Base-by-base conservation (phyloP, 768 basidiomycete species). In the Pleurotus salmoneostramineus region DNA sequence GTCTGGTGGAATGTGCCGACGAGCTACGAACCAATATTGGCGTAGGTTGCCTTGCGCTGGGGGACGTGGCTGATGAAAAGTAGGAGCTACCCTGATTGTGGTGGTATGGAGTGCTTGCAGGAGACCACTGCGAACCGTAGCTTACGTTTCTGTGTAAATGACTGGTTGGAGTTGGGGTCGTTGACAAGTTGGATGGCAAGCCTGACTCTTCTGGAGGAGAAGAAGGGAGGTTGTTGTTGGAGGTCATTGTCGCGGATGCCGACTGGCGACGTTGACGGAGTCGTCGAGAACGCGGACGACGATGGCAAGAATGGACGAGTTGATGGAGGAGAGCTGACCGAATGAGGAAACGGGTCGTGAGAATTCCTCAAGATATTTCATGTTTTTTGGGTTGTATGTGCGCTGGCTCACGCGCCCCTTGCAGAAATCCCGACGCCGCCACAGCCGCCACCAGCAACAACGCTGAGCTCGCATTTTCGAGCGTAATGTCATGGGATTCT, bases 21-120 rank as follows among this genome's bases (percentile, higher is more conserved):
- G 80, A 74, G 58, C 73, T 83, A 44, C 84, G 73, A 35, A 77
- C 67, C 17, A 77, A 71, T 44, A 76, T 78, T 14, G 73, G 79
- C 2, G 75, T 60, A 34, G 72, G 69, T 50, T 74, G 68, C 44
- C 74, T 76, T 34, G 78, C 74, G 8, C 77, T 66, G 8, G 77
- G 71, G n/a, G 85, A 80, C 33, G 78, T 69, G 8, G 73, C 63
- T 10, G 74, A 63, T 17, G 81, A 71, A 60, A 81, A 84, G 68
- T 88, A 88, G 6, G 88, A 88, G 14, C 87, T 84, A 56, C 86
- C 89, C 63, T 84, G 82, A 65, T 83, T 75, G 66, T 87, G 88
- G 63, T 87, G 88, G 12, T 73, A 75, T 35, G 85, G 86, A 5
- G 82, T 82, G 37, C 87, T 83, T 14, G 71, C 68, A 10, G 78